Evolutionary conservation across 177 flowering plant species (phyloP).

Genomic region (Telopea speciosissima): DNA sequence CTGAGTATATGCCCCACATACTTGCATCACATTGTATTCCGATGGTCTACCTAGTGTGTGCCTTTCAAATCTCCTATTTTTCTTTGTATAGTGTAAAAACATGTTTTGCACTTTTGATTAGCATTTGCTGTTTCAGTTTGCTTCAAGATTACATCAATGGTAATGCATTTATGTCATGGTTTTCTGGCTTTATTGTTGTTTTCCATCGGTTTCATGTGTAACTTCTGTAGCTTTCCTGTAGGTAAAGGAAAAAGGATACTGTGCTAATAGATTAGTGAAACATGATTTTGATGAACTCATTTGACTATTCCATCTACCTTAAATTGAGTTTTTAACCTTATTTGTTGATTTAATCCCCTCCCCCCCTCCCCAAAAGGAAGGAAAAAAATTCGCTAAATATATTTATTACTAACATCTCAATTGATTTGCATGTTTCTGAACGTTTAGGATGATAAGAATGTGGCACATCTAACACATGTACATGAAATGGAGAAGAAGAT

Average conservation of each 20-base stretch:
- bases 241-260: no score
- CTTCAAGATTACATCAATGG: background rate
- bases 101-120: no score
- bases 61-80: no score
- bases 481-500: conserved; percentile 81
- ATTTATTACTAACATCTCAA: background rate
- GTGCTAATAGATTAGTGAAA: background rate
- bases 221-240: background rate
- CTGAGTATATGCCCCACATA: background rate
- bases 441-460: conserved; percentile 71
- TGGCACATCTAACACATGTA: conserved; percentile 73
- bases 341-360: no score
- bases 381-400: no score
- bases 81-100: no score
- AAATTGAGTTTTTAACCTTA: no score
- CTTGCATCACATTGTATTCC: background rate
- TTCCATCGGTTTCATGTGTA: background rate
- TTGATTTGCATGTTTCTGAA: background rate
- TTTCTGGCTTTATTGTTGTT: background rate
- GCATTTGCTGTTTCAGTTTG: background rate
- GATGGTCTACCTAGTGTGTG: no score
- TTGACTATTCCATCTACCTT: no score
- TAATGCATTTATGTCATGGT: background rate
- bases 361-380: no score
- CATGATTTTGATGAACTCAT: background rate